Evolutionary conservation across 768 basidiomycete species (phyloP).

Genomic region (Lyophyllum atratum): DNA sequence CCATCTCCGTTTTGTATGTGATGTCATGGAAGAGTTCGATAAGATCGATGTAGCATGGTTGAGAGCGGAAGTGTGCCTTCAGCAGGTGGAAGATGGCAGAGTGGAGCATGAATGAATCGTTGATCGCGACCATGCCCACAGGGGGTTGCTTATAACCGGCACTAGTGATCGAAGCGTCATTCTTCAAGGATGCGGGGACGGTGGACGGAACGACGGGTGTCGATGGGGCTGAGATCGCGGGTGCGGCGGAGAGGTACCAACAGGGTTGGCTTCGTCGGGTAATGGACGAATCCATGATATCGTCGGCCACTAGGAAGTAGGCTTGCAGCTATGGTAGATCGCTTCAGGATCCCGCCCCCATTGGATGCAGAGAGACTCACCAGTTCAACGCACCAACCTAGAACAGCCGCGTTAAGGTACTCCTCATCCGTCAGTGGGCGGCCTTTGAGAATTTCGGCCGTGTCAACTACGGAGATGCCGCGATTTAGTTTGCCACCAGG

Average conservation of each 20-base stretch:
- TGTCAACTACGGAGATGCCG: conserved; percentile 94
- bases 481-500: conserved; percentile 96
- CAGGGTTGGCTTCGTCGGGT: conserved; percentile 95
- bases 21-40: conserved; percentile 92
- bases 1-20: conserved; percentile 92
- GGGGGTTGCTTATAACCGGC: conserved; percentile 28
- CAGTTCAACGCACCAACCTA: conserved; percentile 96
- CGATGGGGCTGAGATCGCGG: conserved; percentile 20
- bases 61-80: conserved; percentile 80
- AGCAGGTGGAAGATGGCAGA: conserved; percentile 90
- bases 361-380: conserved; percentile 43
- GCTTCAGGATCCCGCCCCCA: neutral
- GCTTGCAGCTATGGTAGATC: conserved; percentile 78
- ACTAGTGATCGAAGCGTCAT: conserved; percentile 3
- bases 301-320: conserved; percentile 95
- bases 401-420: conserved; percentile 83
- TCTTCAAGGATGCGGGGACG: neutral
- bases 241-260: conserved; percentile 67
- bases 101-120: conserved; percentile 96
- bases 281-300: conserved; percentile 96
- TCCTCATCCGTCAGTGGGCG: conserved; percentile 73
- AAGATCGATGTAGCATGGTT: conserved; percentile 85
- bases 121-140: conserved; percentile 88
- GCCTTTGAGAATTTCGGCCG: conserved; percentile 84
- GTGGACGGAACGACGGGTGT: conserved; percentile 1